A percentile compares a stretch with the other conserved stretches of the same genome.
These are phyloP conservation scores for Silybum marianum DNA, from an alignment of 129 eudicot genomes.

Conservation along the genomic window DNA sequence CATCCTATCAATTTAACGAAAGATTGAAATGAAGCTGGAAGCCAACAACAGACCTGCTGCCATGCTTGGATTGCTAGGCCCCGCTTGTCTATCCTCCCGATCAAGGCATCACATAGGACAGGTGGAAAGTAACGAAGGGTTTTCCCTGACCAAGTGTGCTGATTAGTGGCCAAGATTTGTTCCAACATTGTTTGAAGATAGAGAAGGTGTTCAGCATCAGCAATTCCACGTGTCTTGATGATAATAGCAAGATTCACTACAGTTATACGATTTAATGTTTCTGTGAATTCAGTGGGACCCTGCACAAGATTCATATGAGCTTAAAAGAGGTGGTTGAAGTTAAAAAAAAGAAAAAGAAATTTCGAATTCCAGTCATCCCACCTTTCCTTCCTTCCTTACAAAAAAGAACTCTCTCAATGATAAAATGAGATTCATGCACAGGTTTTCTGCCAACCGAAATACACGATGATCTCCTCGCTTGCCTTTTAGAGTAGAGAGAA, in stretches of 20 bases:
- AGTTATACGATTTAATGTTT: constrained; percentile 80
- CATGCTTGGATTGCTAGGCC: constrained; percentile 82
- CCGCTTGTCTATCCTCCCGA: constrained; percentile 74
- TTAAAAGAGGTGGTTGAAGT: neutral
- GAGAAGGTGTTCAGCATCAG: constrained; percentile 87
- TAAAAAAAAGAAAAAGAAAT: neutral
- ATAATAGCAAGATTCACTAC: constrained; percentile 81
- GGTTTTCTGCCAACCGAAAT: constrained; percentile 90
- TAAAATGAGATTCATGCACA: constrained; percentile 90
- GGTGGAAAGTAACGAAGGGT: constrained; percentile 90
- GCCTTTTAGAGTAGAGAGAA: constrained; percentile 83
- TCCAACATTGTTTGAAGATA: constrained; percentile 94
- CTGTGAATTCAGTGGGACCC: constrained; percentile 98
- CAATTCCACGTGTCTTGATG: constrained; percentile 94
- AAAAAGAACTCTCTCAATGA: constrained; percentile 84
- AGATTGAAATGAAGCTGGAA: constrained; percentile 1
- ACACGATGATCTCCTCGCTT: constrained; percentile 98
- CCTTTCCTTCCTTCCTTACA: constrained; percentile 97
- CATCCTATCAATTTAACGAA: neutral
- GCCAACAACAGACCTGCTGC: constrained; percentile 63
- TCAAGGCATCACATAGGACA: constrained; percentile 68
- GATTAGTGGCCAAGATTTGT: constrained; percentile 79
- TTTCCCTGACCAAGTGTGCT: constrained; percentile 96
- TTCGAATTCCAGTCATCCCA: constrained; percentile 19
- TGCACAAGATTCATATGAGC: constrained; percentile 37